Evolutionary conservation across 2,329 filamentous ascomycete species (phyloP).

Genomic region (Fusarium tricinctum): DNA sequence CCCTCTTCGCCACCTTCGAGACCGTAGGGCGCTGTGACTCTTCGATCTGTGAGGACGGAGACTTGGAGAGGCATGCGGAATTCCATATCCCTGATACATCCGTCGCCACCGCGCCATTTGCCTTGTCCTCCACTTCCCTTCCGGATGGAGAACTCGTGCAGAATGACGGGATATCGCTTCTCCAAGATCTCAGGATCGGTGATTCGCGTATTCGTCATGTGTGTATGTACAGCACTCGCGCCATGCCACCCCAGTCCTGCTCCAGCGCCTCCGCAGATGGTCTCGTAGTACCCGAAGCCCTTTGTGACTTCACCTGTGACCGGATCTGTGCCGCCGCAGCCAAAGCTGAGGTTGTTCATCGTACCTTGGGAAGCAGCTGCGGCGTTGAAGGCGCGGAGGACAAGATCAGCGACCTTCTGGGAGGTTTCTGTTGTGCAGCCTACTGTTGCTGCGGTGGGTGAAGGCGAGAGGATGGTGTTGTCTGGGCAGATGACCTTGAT

Average conservation of each 20-base stretch:
- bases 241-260: slow-evolving; percentile 52
- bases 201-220: slow-evolving; percentile 58
- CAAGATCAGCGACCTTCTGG: slow-evolving; percentile 70
- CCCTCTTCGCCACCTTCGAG: slow-evolving; percentile 79
- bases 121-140: slow-evolving; percentile 68
- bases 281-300: slow-evolving; percentile 57
- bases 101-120: slow-evolving; percentile 79
- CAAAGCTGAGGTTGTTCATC: slow-evolving; percentile 85
- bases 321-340: slow-evolving; percentile 66
- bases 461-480: slow-evolving; percentile 54
- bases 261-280: slow-evolving; percentile 53
- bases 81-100: slow-evolving; percentile 83
- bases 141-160: slow-evolving; percentile 53
- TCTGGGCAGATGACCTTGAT: slow-evolving; percentile 49
- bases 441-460: slow-evolving; percentile 52
- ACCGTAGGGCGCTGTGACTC: slow-evolving; percentile 82
- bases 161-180: slow-evolving; percentile 53
- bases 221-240: slow-evolving; percentile 50
- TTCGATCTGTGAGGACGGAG: slow-evolving; percentile 81
- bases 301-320: slow-evolving; percentile 45
- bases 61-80: slow-evolving; percentile 83
- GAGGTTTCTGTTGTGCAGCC: slow-evolving; percentile 54
- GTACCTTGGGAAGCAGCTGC: slow-evolving; percentile 84
- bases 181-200: slow-evolving; percentile 56
- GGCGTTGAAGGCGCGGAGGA: slow-evolving; percentile 80